Evolutionary conservation across 1,139 yeast species (phyloP), one percentile per base, ranked within the genome.

Genomic region (Blastobotrys elegans): DNA sequence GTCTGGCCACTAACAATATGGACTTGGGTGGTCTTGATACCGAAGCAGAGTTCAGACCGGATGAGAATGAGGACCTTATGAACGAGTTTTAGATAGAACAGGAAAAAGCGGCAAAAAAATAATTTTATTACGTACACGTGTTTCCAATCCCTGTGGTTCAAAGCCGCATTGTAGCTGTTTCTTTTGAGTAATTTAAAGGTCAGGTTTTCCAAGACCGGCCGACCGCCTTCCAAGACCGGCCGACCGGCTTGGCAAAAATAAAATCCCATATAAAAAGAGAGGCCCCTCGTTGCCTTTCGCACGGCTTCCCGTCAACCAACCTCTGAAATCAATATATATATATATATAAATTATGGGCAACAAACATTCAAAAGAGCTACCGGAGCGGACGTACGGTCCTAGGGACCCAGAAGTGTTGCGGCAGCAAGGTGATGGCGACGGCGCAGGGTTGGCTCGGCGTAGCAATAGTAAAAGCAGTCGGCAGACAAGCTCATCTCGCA

Each of bases 371-470:
- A 40, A 40, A 24, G 14, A 32, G 11, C 16, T 22, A 4, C 31
- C 31, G n/a, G 22, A 40, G 14, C 44, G 22, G 18, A 40, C 38
- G 2, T 40, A 40, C 37, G 44, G 44, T 8, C 44, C 44, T 2
- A 29, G 44, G 22, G 44, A 40, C 20, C 38, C 44, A 26, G 10
- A 18, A 7, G 7, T 40, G 8, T 16, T 33, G 1, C 29, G 18
- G 13, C 30, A 37, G 20, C 40, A 37, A 10, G 40, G 32, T 14
- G 30, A 10, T 7, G 16, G 22, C 14, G 30, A 10, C 8, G 16
- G 22, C 14, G 22, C 13, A 13, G 27, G 22, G 6, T 6, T 18
- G 13, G 22, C 20, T 6, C 13, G 6, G 22, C 16, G 20, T n/a
- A n/a, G n/a, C 31, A 36, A 13, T 24, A 20, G n/a, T 31, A 26